Base-by-base conservation (phyloP, 2,329 filamentous ascomycete genomes). In the Claviceps spartinae region DNA sequence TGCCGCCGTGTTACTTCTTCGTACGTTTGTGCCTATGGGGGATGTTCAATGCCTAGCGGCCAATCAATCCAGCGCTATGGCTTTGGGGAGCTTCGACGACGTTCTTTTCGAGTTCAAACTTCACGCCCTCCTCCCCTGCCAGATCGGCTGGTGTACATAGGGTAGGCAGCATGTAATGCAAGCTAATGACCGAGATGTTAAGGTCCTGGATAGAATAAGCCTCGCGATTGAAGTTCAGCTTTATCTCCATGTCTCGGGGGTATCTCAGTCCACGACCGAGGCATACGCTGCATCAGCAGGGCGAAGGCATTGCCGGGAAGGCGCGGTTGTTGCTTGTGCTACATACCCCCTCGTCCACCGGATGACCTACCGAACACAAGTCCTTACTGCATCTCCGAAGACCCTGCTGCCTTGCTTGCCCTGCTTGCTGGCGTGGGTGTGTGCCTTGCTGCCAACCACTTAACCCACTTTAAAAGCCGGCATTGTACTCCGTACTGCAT, bases 321-420 rank as follows among this genome's bases (percentile, higher is more conserved):
- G n/a, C 22, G 18, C 40, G 26, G 24, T 30, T 20, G 41, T 45
- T 45, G 43, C 6, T 30, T 44, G 48, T 51, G 48, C 30, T 18
- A 50, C 48, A 3, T 26, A 26, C 26, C 7, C 30, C 44, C 48
- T 37, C 26, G 24, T 48, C 30, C 41, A 49, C 53, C 56, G 56
- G 56, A 57, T 55, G 56, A 52, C 54, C 53, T 57, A 46, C 56
- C 56, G 53, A 56, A 51, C 48, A 40, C 42, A 51, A 48, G 48
- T 42, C 48, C 48, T 52, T 52, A 36, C 34, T 55, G 47, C 47
- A 54, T 51, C 53, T 55, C 54, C 54, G 56, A 57, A 56, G 42
- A 55, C 56, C 56, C 54, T 57, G 54, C 50, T 40, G n/a, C n/a
- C n/a, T n/a, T 16, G 43, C 52, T 52, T 57, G 54, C 49, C 24